These are phyloP conservation scores for Ceratobasidium sp. DNA, from an alignment of 1,284 basidiomycete genomes.

Conservation along the genomic window DNA sequence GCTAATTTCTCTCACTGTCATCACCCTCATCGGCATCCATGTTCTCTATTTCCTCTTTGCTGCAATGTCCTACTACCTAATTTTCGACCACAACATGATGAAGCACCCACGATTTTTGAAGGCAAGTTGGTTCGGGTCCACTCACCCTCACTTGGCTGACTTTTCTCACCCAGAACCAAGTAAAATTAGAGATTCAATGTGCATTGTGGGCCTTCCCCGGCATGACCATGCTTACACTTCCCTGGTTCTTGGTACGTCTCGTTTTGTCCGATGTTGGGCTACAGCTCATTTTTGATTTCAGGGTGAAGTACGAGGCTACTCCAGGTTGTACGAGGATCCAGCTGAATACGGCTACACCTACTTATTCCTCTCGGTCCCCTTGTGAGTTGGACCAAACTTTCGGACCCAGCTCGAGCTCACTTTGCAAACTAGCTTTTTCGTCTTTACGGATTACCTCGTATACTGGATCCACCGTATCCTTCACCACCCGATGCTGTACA, in stretches of 20 bases:
- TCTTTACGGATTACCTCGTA: slow-evolving; percentile 91
- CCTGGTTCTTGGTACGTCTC: slow-evolving; percentile 77
- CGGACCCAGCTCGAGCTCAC: slow-evolving; percentile 27
- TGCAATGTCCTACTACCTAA: slow-evolving; percentile 77
- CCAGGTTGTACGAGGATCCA: slow-evolving; percentile 78
- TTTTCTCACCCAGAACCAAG: slow-evolving; percentile 55
- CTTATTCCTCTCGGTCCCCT: slow-evolving; percentile 63
- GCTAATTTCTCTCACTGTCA: slow-evolving; percentile 69
- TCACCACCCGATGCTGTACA: slow-evolving; percentile 89
- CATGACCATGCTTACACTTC: slow-evolving; percentile 84
- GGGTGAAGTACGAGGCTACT: slow-evolving; percentile 88
- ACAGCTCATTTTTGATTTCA: not conserved
- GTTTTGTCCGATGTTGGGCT: not conserved
- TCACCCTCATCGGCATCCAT: slow-evolving; percentile 85
- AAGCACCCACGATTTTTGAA: slow-evolving; percentile 92
- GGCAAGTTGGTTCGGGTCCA: slow-evolving; percentile 59
- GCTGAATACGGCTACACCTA: slow-evolving; percentile 75
- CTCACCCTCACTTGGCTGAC: slow-evolving; percentile 48
- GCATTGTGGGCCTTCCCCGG: slow-evolving; percentile 81
- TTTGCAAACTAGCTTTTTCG: slow-evolving; percentile 65
- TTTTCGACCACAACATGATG: slow-evolving; percentile 98
- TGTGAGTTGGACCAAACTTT: slow-evolving; percentile 3
- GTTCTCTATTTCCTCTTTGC: slow-evolving; percentile 89
- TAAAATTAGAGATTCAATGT: slow-evolving; percentile 76
- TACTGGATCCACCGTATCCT: slow-evolving; percentile 96